Evolutionary conservation across 495 filamentous ascomycete genomes (phyloP).

Genomic region (Penicillium roqueforti): DNA sequence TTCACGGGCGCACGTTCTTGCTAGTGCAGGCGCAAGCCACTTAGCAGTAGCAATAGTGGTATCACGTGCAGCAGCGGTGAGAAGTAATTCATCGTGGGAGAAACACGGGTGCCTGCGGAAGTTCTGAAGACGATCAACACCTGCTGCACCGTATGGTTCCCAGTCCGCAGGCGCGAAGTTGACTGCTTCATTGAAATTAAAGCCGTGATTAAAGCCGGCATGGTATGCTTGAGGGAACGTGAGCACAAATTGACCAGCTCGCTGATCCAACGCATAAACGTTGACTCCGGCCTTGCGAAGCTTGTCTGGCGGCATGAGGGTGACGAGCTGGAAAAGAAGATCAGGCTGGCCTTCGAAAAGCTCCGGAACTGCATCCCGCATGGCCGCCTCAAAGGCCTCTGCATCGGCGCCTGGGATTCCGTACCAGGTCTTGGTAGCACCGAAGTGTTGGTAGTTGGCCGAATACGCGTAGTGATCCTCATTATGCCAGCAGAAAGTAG

Average conservation of each 20-base stretch:
- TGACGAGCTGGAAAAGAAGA: conserved; percentile 94
- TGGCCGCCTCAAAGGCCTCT: conserved; percentile 89
- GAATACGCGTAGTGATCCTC: conserved; percentile 99
- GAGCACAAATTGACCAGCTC: conserved; percentile 93
- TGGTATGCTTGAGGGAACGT: conserved; percentile 93
- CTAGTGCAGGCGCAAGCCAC: conserved; percentile 86
- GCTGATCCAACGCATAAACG: conserved; percentile 89
- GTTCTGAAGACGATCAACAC: conserved; percentile 78
- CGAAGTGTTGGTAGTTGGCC: conserved; percentile 98
- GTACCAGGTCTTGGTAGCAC: conserved; percentile 99
- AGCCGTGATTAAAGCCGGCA: conserved; percentile 91
- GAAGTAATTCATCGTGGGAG: conserved; percentile 93
- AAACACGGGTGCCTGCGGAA: conserved; percentile 94
- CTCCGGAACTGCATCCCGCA: conserved; percentile 92
- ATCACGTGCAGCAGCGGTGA: conserved; percentile 76
- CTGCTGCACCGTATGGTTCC: conserved; percentile 87
- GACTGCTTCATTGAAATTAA: conserved; percentile 99
- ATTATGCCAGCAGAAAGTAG: conserved; percentile 99
- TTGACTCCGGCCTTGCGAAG: conserved; percentile 91
- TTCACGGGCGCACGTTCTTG: conserved; percentile 71
- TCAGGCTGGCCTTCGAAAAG: conserved; percentile 97
- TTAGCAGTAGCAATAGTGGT: conserved; percentile 88
- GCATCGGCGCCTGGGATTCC: conserved; percentile 93
- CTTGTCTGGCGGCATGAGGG: conserved; percentile 87
- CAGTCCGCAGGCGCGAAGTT: conserved; percentile 97